Conservation (phyloP, 2,329 filamentous ascomycete genomes). For the Raffaelea ambrosiae region DNA sequence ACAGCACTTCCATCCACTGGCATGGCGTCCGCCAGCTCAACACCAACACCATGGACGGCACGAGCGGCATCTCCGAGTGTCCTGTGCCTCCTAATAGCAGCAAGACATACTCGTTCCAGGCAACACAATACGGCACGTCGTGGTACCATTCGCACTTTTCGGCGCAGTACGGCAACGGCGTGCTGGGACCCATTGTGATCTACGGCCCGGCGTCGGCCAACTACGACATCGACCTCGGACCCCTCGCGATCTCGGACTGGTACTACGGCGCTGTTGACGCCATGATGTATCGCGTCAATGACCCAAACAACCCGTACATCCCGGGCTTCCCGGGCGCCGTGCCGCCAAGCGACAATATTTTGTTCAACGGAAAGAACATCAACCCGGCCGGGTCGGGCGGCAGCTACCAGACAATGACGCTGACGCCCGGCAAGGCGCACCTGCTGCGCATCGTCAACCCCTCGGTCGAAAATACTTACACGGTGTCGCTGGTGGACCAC, state of each 20-base stretch:
- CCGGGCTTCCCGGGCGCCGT: conserved; percentile 8
- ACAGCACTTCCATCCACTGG: conserved; percentile 38
- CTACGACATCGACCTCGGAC: conserved; percentile 46
- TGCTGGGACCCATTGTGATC: conserved; percentile 42
- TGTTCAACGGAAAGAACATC: conserved; percentile 35
- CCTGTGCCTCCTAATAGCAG: conserved; percentile 26
- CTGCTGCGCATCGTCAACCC: conserved; percentile 43
- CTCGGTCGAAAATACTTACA: conserved; percentile 39
- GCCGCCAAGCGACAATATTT: conserved; percentile 29
- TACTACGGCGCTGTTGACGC: conserved; percentile 35
- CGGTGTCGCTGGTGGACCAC: conserved; percentile 31
- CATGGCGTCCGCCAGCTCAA: conserved; percentile 36
- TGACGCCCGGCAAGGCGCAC: conserved; percentile 36
- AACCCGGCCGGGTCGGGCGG: conserved; percentile 22
- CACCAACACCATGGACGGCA: conserved; percentile 37
- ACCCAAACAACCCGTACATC: conserved; percentile 15
- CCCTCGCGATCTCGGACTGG: conserved; percentile 51
- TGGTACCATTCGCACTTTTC: conserved; percentile 43
- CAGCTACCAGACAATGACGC: conserved; percentile 23
- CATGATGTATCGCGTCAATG: conserved; percentile 21
- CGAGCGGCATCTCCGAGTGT: conserved; percentile 32
- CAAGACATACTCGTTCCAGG: conserved; percentile 27
- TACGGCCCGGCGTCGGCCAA: conserved; percentile 38
- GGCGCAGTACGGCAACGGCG: conserved; percentile 41
- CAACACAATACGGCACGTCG: conserved; percentile 28